Base-by-base conservation (phyloP, 176 grass and related monocot genomes). In the Oryza glumipatula region DNA sequence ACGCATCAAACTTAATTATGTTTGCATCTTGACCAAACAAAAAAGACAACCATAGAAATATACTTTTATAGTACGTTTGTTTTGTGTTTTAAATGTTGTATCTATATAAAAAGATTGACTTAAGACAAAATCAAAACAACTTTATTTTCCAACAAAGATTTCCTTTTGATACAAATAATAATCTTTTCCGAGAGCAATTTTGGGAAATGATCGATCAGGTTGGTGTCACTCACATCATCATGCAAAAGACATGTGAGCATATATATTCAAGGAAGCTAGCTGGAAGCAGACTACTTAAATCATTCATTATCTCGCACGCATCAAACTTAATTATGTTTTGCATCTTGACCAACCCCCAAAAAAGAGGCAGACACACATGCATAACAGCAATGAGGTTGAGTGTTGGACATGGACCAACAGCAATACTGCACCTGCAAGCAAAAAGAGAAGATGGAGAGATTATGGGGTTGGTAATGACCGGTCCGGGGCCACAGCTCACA, bases 391-490 rank as follows among this genome's bases (percentile, higher is more conserved):
- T 9, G 41, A 48, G 52, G 8, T 19, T 21, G 70, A 74, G 56
- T 16, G 77, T 41, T 74, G 84, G 58, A 48, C 43, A 73, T 73
- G 43, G 58, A 74, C 69, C 58, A 49, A 75, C 71, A 6, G 7
- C 58, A 63, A 11, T 63, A 3, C n/a, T 70, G 26, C 38, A 30
- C 0, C 75, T 66, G 14, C 64, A 8, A 48, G 77, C 5, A 8
- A 8, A 32, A 32, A 80, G 11, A 5, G 61, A 43, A 17, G 5
- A 3, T 43, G 41, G 48, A 32, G 6, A 26, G 44, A 19, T 67
- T 14, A 44, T 67, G 58, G 54, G 76, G 39, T 63, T 26, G 38
- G 41, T 36, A 13, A 39, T 47, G 28, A 24, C 58, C 71, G 54
- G 26, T 58, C 32, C 6, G 49, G 47, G 5, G 54, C 21, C 56